Evolutionary conservation across 2,329 filamentous ascomycete genomes (phyloP), one percentile per base, ranked within the genome.

Genomic region (Simplicillium sp.): DNA sequence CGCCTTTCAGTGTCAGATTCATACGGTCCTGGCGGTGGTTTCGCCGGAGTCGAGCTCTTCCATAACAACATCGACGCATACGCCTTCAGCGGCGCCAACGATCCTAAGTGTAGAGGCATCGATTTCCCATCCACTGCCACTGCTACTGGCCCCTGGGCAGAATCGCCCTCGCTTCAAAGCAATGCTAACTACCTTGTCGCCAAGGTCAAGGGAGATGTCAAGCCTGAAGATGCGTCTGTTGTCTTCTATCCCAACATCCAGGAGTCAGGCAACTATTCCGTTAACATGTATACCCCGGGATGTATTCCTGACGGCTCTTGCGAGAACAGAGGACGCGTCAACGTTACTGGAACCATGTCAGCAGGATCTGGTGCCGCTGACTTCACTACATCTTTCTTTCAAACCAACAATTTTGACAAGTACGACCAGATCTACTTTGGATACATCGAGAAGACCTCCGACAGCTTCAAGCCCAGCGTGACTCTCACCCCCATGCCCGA

Each of bases 321-420:
- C 58, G 59, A 58, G 14, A 80, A 72, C 12, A 81, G 92, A 54
- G 92, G 90, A 13, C 76, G 80, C 52, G 82, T 96, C 43, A 88
- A 88, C 50, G 71, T 98, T 39, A 90, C 84, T 1, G 85, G 80
- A 29, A 72, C 71, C 17, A 80, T 92, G 67, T 74, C 78, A 3
- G 64, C 67, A 50, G 53, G 70, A 55, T 53, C 63, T 42, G 55
- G 61, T 51, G 50, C 65, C 38, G 57, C 60, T 29, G 67, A 75
- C 5, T 70, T 80, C 43, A 71, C 76, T 20, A 77, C 71, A 1
- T 72, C 75, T 1, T 66, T 96, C 7, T 94, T 76, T 57, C 92
- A 98, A 61, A 95, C 89, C 14, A 98, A 98, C 64, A 76, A 94
- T 57, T 94, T 82, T 59, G 90, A 97, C 68, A 98, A 98, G 62